phyloP scores from a whole-genome alignment of 140 eudicot genomes.

The Anethum foeniculum region DNA sequence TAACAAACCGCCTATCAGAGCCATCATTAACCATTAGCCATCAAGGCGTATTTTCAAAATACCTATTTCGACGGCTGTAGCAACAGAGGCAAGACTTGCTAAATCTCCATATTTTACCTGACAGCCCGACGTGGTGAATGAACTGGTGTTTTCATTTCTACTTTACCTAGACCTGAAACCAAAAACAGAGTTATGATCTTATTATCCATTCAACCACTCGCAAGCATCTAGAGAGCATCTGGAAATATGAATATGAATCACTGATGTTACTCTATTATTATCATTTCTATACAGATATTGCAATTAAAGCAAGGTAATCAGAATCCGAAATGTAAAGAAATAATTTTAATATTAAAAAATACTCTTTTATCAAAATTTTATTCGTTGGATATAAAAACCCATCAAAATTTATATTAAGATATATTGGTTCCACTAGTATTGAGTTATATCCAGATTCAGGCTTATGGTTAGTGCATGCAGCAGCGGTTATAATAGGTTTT shows the following conservation, averaged over 20 bases:
- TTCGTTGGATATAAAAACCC: neutral
- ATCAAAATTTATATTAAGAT: neutral
- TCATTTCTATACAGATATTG: neutral
- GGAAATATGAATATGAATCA: neutral
- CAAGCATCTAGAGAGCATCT: conserved; percentile 9
- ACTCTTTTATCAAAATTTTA: neutral
- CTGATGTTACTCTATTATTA: neutral
- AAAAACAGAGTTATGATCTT: conserved; percentile 17
- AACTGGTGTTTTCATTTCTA: conserved; percentile 68
- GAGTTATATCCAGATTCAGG: neutral
- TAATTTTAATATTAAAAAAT: neutral
- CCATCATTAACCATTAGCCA: neutral
- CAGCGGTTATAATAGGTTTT: neutral
- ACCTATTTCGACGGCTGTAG: neutral
- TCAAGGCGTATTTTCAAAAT: neutral
- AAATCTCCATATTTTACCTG: conserved; percentile 37
- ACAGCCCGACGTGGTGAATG: conserved; percentile 67
- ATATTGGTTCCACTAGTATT: neutral
- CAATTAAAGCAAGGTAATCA: neutral
- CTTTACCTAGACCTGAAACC: conserved; percentile 71
- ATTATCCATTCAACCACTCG: conserved; percentile 17
- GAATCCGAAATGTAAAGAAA: neutral
- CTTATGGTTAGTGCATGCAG: neutral
- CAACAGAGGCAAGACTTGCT: neutral
- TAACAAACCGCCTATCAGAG: neutral